Percentiles rank a stretch among this genome's conserved stretches.
phyloP scores from a whole-genome alignment of 768 basidiomycete species.

The Xerocomellus chrysenteron region DNA sequence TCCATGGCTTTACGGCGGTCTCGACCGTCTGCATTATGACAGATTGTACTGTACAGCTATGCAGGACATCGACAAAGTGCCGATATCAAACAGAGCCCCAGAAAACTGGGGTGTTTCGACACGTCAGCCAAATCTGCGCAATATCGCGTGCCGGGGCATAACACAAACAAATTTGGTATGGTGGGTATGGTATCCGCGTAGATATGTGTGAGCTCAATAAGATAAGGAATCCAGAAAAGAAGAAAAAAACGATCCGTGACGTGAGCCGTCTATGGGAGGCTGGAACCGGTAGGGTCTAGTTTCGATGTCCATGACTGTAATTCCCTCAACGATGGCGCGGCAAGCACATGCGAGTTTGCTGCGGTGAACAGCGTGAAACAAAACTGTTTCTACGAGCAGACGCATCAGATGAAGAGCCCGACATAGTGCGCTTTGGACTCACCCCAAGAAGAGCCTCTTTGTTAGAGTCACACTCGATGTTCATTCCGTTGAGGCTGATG shows the following conservation, averaged over 20 bases:
- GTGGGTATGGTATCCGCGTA: constrained; percentile 30
- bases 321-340: constrained; percentile 80
- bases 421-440: constrained; percentile 29
- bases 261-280: constrained; percentile 36
- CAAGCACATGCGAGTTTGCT: constrained; percentile 88
- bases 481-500: constrained; percentile 81
- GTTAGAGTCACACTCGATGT: constrained; percentile 80
- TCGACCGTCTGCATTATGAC: not conserved
- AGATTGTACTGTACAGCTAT: not conserved
- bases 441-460: constrained; percentile 89
- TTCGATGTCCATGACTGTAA: constrained; percentile 82
- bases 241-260: not conserved
- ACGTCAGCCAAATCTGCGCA: not conserved
- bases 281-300: constrained; percentile 76
- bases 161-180: constrained; percentile 15
- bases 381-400: constrained; percentile 62
- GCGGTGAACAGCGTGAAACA: constrained; percentile 91
- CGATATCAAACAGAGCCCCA: not conserved
- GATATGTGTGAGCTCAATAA: constrained; percentile 22
- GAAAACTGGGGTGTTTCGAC: constrained; percentile 1
- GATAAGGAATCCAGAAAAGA: constrained; percentile 7
- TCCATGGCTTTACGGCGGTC: not conserved
- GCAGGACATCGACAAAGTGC: not conserved
- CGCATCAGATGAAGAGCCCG: not conserved
- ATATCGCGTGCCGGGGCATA: not conserved